These are phyloP conservation scores for Geotrichum klebahnii DNA, from an alignment of 1,139 yeast genomes.

Conservation along the genomic window DNA sequence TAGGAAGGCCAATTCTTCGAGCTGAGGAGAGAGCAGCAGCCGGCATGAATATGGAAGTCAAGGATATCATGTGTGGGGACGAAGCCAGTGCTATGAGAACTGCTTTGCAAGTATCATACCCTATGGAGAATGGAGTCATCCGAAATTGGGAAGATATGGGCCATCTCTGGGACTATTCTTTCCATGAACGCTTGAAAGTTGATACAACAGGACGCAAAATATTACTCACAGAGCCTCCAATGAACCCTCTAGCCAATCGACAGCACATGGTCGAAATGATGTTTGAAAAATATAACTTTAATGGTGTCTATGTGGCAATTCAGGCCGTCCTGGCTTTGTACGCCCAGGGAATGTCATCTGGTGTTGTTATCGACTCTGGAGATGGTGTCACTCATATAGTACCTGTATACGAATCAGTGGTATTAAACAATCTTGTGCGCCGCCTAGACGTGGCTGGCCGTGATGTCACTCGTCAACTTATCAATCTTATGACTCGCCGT, in stretches of 20 bases:
- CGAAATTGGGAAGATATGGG: constrained; percentile 99
- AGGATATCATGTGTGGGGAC: constrained; percentile 96
- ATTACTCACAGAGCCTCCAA: constrained; percentile 92
- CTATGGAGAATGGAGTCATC: constrained; percentile 98
- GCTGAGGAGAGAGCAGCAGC: constrained; percentile 77
- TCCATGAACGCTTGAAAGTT: constrained; percentile 81
- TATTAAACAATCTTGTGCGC: constrained; percentile 84
- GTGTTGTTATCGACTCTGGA: constrained; percentile 97
- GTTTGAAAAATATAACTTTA: constrained; percentile 94
- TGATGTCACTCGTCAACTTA: constrained; percentile 92
- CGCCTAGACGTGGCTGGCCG: constrained; percentile 97
- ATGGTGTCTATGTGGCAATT: constrained; percentile 95
- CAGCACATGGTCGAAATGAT: constrained; percentile 94
- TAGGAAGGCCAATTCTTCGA: constrained; percentile 93
- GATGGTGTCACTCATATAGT: constrained; percentile 96
- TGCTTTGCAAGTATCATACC: constrained; percentile 84
- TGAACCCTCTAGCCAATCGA: constrained; percentile 91
- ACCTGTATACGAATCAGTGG: constrained; percentile 95
- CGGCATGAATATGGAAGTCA: constrained; percentile 46
- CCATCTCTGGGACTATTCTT: constrained; percentile 96
- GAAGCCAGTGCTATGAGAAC: constrained; percentile 92
- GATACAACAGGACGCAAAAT: constrained; percentile 75
- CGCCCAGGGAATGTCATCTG: constrained; percentile 94
- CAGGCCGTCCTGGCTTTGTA: constrained; percentile 96
- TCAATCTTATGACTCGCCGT: constrained; percentile 82